These are phyloP conservation scores for Ajuga chamaepitys DNA, from an alignment of 257 asterid species.

Conservation along the genomic window DNA sequence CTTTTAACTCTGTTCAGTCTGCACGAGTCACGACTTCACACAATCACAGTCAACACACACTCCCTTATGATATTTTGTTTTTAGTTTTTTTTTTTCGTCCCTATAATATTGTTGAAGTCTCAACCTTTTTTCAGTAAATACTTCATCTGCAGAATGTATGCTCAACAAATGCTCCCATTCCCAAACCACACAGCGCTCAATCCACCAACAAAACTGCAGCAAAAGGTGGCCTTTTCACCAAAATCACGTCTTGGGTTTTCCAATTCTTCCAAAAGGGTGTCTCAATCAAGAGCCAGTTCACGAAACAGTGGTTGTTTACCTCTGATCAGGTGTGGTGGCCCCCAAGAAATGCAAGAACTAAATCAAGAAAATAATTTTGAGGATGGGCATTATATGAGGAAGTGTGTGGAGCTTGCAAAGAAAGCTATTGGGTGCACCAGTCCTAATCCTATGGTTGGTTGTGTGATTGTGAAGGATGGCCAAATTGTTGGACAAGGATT, in stretches of 20 bases:
- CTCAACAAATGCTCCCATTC: conserved; percentile 26
- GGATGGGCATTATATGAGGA: conserved; percentile 72
- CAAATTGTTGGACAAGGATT: conserved; percentile 84
- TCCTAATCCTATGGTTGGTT: conserved; percentile 98
- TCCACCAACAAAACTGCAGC: conserved; percentile 12
- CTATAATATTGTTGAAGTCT: background rate
- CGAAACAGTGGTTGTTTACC: conserved; percentile 20
- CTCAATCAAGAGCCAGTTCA: conserved; percentile 21
- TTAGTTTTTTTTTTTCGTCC: no score
- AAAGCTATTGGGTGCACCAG: conserved; percentile 77
- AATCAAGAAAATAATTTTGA: conserved; percentile 21
- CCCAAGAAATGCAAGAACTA: conserved; percentile 8
- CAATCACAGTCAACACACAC: no score
- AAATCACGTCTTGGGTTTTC: conserved; percentile 28
- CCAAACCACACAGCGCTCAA: conserved; percentile 17
- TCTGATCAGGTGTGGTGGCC: conserved; percentile 32
- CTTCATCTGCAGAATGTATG: conserved; percentile 23
- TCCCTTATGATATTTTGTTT: no score
- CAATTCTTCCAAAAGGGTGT: conserved; percentile 34
- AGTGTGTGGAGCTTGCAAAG: conserved; percentile 79
- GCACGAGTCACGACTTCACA: no score
- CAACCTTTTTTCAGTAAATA: background rate
- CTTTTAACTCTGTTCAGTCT: no score
- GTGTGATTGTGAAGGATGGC: conserved; percentile 81
- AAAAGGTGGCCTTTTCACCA: conserved; percentile 11